Evolutionary conservation across 2,329 filamentous ascomycete genomes (phyloP).

Genomic region (Aquanectria penicillioides): DNA sequence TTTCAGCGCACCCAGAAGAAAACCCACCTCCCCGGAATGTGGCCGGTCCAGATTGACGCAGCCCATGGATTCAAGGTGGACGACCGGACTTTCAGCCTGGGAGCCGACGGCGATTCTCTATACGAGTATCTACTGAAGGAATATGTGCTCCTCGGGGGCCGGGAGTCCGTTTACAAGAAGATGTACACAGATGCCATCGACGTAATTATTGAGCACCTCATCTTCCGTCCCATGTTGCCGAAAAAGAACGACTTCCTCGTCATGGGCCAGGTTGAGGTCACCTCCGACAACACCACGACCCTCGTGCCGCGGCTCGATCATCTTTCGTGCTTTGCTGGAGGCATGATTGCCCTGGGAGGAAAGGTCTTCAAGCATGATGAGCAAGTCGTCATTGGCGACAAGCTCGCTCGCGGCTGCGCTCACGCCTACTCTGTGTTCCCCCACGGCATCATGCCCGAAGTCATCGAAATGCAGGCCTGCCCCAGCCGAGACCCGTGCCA

Average conservation of each 20-base stretch:
- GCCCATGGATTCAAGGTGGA: constrained; percentile 40
- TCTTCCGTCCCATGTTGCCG: constrained; percentile 74
- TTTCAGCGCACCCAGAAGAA: constrained; percentile 62
- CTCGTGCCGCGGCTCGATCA: constrained; percentile 58
- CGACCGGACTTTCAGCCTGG: constrained; percentile 53
- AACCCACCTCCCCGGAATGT: constrained; percentile 68
- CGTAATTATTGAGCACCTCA: constrained; percentile 66
- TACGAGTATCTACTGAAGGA: constrained; percentile 75
- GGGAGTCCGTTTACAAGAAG: constrained; percentile 48
- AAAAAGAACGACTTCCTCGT: constrained; percentile 69
- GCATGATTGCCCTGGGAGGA: constrained; percentile 71
- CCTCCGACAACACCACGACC: constrained; percentile 40
- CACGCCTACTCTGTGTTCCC: constrained; percentile 68
- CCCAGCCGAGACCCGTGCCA: constrained; percentile 38
- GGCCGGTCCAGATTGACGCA: constrained; percentile 66
- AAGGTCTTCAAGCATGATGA: constrained; percentile 61
- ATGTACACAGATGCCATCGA: constrained; percentile 61
- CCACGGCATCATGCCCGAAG: constrained; percentile 71
- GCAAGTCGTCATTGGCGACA: constrained; percentile 66
- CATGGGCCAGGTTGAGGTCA: constrained; percentile 58
- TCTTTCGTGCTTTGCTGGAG: constrained; percentile 71
- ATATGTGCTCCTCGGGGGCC: constrained; percentile 72
- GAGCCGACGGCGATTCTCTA: constrained; percentile 64
- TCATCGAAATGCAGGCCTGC: constrained; percentile 59
- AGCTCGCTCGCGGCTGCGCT: constrained; percentile 70